A percentile compares a stretch with the other conserved stretches of the same genome.
Conservation (phyloP, 2,329 filamentous ascomycete species). For the Camillea tinctor region DNA sequence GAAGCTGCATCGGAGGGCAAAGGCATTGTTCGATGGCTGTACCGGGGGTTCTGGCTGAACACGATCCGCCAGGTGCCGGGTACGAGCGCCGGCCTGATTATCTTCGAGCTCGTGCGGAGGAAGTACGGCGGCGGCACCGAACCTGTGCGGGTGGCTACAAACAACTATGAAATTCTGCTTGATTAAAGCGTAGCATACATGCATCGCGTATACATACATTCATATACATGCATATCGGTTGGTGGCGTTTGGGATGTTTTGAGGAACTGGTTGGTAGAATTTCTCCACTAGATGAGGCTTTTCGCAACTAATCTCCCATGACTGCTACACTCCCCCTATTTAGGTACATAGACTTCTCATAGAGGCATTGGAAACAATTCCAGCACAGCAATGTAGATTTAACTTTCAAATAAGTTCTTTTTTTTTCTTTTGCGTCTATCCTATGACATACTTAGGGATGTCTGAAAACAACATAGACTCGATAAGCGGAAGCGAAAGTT, state of each 20-base stretch:
- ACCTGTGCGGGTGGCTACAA: slow-evolving; percentile 62
- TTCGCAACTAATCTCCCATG: slow-evolving; percentile 3
- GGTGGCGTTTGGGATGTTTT: background rate
- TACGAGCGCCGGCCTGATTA: slow-evolving; percentile 73
- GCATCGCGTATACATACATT: too few relatives aligned
- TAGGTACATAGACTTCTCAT: background rate
- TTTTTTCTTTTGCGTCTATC: background rate
- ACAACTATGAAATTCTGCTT: slow-evolving; percentile 71
- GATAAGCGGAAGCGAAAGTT: too few relatives aligned
- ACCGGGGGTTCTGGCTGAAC: slow-evolving; percentile 69
- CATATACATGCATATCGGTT: too few relatives aligned
- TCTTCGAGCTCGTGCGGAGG: slow-evolving; percentile 72
- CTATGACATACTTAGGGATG: too few relatives aligned
- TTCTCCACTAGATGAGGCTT: background rate
- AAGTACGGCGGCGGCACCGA: slow-evolving; percentile 67
- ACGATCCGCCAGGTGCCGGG: slow-evolving; percentile 74
- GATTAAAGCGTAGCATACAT: slow-evolving; percentile 29
- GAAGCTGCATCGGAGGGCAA: slow-evolving; percentile 57
- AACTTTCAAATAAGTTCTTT: background rate
- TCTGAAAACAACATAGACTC: background rate
- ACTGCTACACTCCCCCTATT: background rate
- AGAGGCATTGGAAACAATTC: background rate
- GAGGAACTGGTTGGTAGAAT: background rate
- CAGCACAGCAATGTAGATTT: background rate
- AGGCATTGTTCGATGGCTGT: slow-evolving; percentile 63